phyloP scores from a whole-genome alignment of 129 eudicot species.

The Lonicera japonica region DNA sequence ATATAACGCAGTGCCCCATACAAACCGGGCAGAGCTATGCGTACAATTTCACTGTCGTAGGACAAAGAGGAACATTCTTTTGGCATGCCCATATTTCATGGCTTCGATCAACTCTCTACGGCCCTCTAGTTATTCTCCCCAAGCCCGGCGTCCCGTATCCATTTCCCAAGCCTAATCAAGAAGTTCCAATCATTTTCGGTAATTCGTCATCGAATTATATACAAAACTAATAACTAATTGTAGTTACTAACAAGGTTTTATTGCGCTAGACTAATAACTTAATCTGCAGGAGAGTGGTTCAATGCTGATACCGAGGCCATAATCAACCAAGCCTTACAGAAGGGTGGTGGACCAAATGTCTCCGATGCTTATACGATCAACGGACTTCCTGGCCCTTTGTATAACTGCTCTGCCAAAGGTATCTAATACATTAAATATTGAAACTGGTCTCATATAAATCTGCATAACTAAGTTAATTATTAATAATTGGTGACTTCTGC shows the following conservation, averaged over 20 bases:
- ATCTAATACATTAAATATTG: background rate
- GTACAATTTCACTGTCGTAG: constrained; percentile 37
- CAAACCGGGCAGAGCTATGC: constrained; percentile 44
- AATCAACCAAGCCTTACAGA: no score
- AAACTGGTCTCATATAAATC: no score
- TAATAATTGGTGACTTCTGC: background rate
- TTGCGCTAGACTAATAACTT: background rate
- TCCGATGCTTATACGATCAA: no score
- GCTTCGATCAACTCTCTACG: constrained; percentile 40
- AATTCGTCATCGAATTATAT: background rate
- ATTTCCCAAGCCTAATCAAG: constrained; percentile 35
- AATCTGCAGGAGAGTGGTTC: constrained; percentile 39
- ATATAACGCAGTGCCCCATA: no score
- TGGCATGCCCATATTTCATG: no score
- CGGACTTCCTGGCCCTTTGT: no score
- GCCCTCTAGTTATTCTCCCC: constrained; percentile 45
- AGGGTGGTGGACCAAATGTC: no score
- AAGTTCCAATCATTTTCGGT: constrained; percentile 50
- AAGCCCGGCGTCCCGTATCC: constrained; percentile 40
- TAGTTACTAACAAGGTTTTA: background rate
- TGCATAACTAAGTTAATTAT: background rate
- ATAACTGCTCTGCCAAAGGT: constrained; percentile 43
- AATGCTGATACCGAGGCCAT: no score
- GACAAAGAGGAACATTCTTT: constrained; percentile 50
- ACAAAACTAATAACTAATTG: background rate